A percentile compares a stretch with the other conserved stretches of the same genome.
These are phyloP conservation scores for Acer yangbiense DNA, from an alignment of 345 rosid species.

Conservation along the genomic window DNA sequence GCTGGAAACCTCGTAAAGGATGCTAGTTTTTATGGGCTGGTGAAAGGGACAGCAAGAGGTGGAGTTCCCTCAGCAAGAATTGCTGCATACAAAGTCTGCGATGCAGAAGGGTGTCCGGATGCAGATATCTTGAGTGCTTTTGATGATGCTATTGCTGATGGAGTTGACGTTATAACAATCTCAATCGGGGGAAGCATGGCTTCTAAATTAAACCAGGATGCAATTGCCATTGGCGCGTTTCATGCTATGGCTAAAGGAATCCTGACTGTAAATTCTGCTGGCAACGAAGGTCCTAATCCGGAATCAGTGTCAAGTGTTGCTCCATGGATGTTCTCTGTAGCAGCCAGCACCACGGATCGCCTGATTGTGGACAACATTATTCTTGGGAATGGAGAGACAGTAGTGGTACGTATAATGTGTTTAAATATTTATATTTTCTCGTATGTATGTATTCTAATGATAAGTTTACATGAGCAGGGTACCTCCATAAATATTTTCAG, in stretches of 20 bases:
- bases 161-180: constrained; percentile 47
- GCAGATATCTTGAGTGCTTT: constrained; percentile 40
- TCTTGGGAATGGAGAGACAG: too few species aligned
- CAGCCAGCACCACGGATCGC: constrained; percentile 54
- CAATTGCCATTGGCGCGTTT: constrained; percentile 45
- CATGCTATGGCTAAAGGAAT: constrained; percentile 58
- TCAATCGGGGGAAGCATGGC: constrained; percentile 23
- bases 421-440: too few species aligned
- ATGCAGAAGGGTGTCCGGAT: accelerated
- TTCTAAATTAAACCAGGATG: neutral
- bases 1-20: constrained; percentile 51
- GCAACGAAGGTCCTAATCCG: constrained; percentile 22
- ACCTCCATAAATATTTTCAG: constrained; percentile 28
- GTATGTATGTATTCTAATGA: too few species aligned
- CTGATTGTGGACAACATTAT: constrained; percentile 20
- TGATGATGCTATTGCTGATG: constrained; percentile 72
- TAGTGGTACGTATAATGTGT: too few species aligned
- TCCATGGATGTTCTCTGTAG: constrained; percentile 55
- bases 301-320: constrained; percentile 6
- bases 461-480: constrained; percentile 41
- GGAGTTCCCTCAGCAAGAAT: constrained; percentile 62
- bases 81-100: constrained; percentile 52
- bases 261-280: constrained; percentile 43
- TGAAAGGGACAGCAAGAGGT: constrained; percentile 58
- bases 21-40: constrained; percentile 50